A percentile compares a stretch with the other conserved stretches of the same genome.
Evolutionary conservation across 352 stramenopile species (phyloP).

Genomic region (Halophytophthora polymorphica): DNA sequence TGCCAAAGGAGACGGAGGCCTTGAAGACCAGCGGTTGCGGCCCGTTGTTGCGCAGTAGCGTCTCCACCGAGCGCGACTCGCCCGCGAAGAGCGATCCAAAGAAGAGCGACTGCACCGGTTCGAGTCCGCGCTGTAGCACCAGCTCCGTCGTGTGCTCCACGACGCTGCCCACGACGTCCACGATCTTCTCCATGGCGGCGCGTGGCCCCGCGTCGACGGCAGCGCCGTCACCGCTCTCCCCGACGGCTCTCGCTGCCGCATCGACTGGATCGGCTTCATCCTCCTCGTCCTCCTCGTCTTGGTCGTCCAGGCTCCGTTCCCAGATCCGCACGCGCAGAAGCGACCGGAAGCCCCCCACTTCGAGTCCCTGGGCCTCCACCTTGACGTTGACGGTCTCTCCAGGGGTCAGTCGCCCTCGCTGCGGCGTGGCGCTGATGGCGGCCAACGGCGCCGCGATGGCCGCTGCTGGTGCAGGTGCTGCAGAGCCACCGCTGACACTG

Average conservation of each 20-base stretch:
- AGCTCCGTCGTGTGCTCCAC: constrained; percentile 88
- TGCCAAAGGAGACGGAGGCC: constrained; percentile 47
- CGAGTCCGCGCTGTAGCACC: constrained; percentile 40
- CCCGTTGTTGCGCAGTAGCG: constrained; percentile 74
- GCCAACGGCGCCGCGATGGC: constrained; percentile 1
- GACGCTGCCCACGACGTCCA: constrained; percentile 78
- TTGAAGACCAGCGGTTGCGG: constrained; percentile 65
- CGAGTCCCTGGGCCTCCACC: constrained; percentile 37
- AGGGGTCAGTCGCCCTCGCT: constrained; percentile 26
- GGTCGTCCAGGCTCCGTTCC: constrained; percentile 11
- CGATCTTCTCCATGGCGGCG: constrained; percentile 43
- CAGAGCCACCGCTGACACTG: not conserved
- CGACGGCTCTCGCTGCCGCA: not conserved
- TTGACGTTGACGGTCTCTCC: constrained; percentile 40
- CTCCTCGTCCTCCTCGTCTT: constrained; percentile 14
- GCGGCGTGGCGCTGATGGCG: constrained; percentile 28
- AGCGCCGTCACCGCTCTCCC: constrained; percentile 9
- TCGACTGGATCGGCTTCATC: not conserved
- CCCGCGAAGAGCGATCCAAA: constrained; percentile 76
- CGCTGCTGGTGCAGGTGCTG: not conserved
- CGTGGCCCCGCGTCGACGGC: not conserved
- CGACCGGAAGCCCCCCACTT: constrained; percentile 36
- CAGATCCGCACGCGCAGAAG: constrained; percentile 45
- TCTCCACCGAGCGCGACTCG: constrained; percentile 55
- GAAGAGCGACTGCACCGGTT: constrained; percentile 47